Conservation (phyloP, 495 filamentous ascomycete genomes). For the Aspergillus saccharolyticus region DNA sequence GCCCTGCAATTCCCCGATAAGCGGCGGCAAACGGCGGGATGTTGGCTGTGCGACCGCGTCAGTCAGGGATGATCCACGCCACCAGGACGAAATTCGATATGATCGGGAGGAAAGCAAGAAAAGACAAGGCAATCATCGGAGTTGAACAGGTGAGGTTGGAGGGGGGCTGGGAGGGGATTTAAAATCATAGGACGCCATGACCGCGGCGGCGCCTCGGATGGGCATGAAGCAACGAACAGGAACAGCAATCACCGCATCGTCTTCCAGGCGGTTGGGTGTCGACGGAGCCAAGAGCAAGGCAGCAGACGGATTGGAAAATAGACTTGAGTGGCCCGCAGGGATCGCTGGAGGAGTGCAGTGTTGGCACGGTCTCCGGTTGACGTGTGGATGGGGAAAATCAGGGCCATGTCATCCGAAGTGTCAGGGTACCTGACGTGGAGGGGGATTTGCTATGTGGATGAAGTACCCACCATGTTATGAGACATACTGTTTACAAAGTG, state of each 20-base stretch:
- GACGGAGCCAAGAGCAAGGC: constrained; percentile 26
- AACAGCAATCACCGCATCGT: background rate
- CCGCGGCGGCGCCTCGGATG: constrained; percentile 17
- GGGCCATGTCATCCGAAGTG: background rate
- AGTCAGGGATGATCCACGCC: too few relatives aligned
- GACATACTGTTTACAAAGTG: too few relatives aligned
- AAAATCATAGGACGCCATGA: constrained; percentile 7
- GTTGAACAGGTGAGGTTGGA: constrained; percentile 2
- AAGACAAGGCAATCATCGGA: background rate
- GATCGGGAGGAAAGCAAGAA: background rate
- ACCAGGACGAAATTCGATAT: constrained; percentile 10
- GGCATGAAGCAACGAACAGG: constrained; percentile 23
- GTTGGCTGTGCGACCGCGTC: too few relatives aligned
- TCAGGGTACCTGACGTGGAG: constrained; percentile 6
- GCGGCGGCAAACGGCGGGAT: constrained; percentile 5
- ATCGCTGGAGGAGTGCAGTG: constrained; percentile 27
- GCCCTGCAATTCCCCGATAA: constrained; percentile 1
- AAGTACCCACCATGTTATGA: background rate
- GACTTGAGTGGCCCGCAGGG: constrained; percentile 17
- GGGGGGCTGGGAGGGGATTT: constrained; percentile 14
- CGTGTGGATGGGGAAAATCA: background rate
- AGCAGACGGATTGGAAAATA: constrained; percentile 14
- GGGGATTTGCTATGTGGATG: background rate
- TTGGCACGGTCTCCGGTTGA: constrained; percentile 16
- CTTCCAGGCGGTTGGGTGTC: constrained; percentile 26